Percentiles rank a stretch among this genome's conserved stretches.
phyloP scores from a whole-genome alignment of 306 rosid species.

The Phaseolus lunatus region DNA sequence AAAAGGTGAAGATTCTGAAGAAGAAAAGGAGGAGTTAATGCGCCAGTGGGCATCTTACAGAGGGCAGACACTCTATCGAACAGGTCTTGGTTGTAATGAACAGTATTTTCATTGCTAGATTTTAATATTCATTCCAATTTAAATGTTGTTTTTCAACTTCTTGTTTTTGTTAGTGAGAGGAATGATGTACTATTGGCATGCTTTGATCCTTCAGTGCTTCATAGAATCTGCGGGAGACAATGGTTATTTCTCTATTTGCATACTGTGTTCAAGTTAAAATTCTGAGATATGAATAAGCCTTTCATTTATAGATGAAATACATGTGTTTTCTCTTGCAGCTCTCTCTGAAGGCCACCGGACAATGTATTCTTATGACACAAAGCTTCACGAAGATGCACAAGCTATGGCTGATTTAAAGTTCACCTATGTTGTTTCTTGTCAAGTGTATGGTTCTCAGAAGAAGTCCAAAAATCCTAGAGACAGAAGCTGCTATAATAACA shows the following conservation, averaged over 20 bases:
- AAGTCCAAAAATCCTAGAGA: constrained; percentile 62
- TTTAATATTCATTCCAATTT: constrained; percentile 33
- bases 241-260: constrained; percentile 58
- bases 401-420: constrained; percentile 94
- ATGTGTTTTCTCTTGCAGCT: constrained; percentile 55
- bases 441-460: constrained; percentile 81
- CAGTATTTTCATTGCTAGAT: constrained; percentile 17
- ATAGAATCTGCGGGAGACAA: constrained; percentile 68
- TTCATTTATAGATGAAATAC: constrained; percentile 33
- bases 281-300: background rate
- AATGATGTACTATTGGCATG: constrained; percentile 92
- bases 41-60: constrained; percentile 95
- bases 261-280: constrained; percentile 39
- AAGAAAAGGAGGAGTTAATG: constrained; percentile 49
- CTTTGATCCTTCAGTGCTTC: constrained; percentile 73
- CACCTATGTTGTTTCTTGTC: constrained; percentile 97
- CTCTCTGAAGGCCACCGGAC: constrained; percentile 55
- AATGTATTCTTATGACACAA: constrained; percentile 31
- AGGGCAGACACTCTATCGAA: constrained; percentile 94
- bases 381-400: constrained; percentile 55
- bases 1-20: background rate
- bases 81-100: constrained; percentile 65
- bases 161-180: constrained; percentile 79
- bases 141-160: too few species aligned
- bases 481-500: constrained; percentile 65